phyloP scores from a whole-genome alignment of 2,329 filamentous ascomycete genomes.

The Kalaharituber pfeilii region DNA sequence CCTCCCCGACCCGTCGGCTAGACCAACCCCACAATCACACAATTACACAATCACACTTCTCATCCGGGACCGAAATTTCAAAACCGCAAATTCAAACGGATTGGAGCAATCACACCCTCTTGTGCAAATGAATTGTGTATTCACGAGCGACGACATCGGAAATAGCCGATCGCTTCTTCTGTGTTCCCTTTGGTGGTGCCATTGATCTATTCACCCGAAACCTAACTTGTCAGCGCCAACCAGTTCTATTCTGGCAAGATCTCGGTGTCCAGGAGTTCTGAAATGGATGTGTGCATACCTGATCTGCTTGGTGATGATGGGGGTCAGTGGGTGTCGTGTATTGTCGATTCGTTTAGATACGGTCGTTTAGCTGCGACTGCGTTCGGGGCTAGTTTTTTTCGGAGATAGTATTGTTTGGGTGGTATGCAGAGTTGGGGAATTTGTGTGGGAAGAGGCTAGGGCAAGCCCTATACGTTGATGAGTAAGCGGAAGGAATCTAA shows the following conservation, averaged over 20 bases:
- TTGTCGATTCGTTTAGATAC: not conserved
- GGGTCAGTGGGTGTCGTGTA: not conserved
- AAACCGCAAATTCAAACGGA: too few relatives aligned
- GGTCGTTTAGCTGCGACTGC: not conserved
- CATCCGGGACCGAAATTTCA: constrained; percentile 3
- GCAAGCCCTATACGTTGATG: not conserved
- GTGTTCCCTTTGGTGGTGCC: constrained; percentile 47
- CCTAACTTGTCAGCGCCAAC: too few relatives aligned
- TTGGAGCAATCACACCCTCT: constrained; percentile 96
- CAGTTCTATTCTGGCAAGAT: too few relatives aligned
- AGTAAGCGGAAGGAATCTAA: too few relatives aligned
- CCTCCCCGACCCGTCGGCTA: too few relatives aligned
- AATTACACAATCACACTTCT: too few relatives aligned
- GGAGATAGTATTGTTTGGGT: not conserved
- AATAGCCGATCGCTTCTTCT: constrained; percentile 81
- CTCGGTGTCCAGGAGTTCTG: too few relatives aligned
- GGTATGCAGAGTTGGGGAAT: not conserved
- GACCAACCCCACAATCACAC: too few relatives aligned
- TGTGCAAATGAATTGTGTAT: constrained; percentile 99
- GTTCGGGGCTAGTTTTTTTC: not conserved
- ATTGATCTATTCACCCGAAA: too few relatives aligned
- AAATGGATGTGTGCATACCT: not conserved
- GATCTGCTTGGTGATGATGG: not conserved
- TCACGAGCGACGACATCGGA: constrained; percentile 97
- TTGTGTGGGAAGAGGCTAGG: not conserved